Evolutionary conservation across 2,329 filamentous ascomycete species (phyloP), one percentile per base, ranked within the genome.

Genomic region (Colletotrichum sp.): DNA sequence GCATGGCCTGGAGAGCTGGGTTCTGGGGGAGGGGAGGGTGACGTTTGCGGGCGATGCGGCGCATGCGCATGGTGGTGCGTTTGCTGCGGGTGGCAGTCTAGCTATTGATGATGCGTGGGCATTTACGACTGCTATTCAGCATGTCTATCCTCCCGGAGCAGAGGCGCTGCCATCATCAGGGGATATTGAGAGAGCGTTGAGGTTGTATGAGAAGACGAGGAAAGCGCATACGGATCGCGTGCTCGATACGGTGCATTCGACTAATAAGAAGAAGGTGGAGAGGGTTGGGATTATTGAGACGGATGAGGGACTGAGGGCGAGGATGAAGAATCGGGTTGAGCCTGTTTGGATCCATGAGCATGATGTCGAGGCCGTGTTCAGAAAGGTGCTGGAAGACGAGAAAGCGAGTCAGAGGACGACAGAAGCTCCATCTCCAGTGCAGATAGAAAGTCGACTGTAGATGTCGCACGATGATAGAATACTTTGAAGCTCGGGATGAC

Each of bases 341-440:
- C 83, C 84, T 7, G 81, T 79, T 18, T 89, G 87, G 88, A 82
- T 89, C 34, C 85, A 86, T 24, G 87, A 88, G 77, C 87, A 89
- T 79, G 86, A 89, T 79, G 87, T 88, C 10, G 82, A 85, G 68
- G 78, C 78, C 12, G 81, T 84, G 13, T 88, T 87, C 39, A 55
- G 26, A 30, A 66, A 71, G 62, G 34, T 71, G 7, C 15, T 77
- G 66, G 65, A 59, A 6, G 71, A 74, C 5, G 69, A 75, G 36
- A 26, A n/a, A 15, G 26, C 30, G 64, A 52, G 30, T 5, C 15
- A 69, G 34, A 15, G 2, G 7, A 13, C 16, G 5, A 24, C 3
- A 5, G 13, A 26, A 44, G 55, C 30, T 8, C 18, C 15, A 7
- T 4, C 71, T 10, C 10, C 28, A 16, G 64, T 24, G 3, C 70